Percentiles rank a stretch among this genome's conserved stretches.
These are phyloP conservation scores for Candida ortonii DNA, from an alignment of 805 yeast species.

Conservation along the genomic window DNA sequence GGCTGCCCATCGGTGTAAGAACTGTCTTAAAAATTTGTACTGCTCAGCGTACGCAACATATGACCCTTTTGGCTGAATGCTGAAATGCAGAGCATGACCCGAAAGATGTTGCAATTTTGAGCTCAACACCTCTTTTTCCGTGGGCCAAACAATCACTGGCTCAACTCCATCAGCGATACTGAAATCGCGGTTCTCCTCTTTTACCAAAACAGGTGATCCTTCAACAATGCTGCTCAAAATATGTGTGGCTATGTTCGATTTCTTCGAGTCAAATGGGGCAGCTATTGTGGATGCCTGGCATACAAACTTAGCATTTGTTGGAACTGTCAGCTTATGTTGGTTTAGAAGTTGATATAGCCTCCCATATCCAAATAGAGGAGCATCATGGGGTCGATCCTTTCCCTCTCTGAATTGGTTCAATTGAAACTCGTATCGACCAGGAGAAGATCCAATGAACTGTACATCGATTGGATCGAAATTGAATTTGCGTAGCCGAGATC, in stretches of 20 bases:
- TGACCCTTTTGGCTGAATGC: conserved; percentile 12
- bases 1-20: conserved; percentile 46
- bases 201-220: conserved; percentile 25
- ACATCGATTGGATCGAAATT: conserved; percentile 49
- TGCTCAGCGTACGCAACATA: conserved; percentile 34
- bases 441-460: conserved; percentile 55
- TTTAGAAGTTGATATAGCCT: conserved; percentile 41
- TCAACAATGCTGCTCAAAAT: conserved; percentile 45
- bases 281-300: conserved; percentile 51
- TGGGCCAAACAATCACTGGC: conserved; percentile 36
- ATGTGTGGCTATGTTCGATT: conserved; percentile 45
- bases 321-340: conserved; percentile 30
- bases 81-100: conserved; percentile 30
- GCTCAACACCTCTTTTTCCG: conserved; percentile 25
- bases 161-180: conserved; percentile 10
- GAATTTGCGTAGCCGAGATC: conserved; percentile 30
- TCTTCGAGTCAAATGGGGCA: conserved; percentile 37
- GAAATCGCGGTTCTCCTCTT: conserved; percentile 16
- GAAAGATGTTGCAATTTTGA: conserved; percentile 23
- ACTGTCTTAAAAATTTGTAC: conserved; percentile 39
- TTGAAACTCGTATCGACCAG: conserved; percentile 36
- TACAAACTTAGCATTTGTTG: conserved; percentile 31
- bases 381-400: conserved; percentile 3
- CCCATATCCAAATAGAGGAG: conserved; percentile 43
- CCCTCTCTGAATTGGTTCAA: conserved; percentile 16